These are phyloP conservation scores for Aspergillus indologenus DNA, from an alignment of 495 filamentous ascomycete genomes.

Conservation along the genomic window DNA sequence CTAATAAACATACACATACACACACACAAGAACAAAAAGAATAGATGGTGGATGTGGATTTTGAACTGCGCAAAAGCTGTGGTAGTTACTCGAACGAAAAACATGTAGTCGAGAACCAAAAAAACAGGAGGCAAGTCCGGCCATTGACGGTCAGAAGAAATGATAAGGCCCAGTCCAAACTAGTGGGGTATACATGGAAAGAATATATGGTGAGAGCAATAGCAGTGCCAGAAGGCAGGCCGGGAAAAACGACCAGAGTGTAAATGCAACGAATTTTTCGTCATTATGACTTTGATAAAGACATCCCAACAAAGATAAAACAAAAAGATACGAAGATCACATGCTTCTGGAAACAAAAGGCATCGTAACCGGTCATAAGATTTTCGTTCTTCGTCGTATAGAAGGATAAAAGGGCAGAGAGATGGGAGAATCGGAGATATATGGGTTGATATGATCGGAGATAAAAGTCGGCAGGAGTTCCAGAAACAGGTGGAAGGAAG, in stretches of 20 bases:
- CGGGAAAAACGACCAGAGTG: background rate
- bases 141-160: background rate
- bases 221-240: background rate
- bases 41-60: too few relatives aligned
- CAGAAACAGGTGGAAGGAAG: background rate
- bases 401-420: too few relatives aligned
- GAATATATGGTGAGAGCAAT: slow-evolving; percentile 4
- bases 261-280: background rate
- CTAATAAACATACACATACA: too few relatives aligned
- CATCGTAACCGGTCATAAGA: too few relatives aligned
- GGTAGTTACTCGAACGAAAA: too few relatives aligned
- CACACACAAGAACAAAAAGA: too few relatives aligned
- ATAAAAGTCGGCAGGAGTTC: too few relatives aligned
- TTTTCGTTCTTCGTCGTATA: too few relatives aligned
- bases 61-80: too few relatives aligned
- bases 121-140: background rate
- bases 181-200: background rate
- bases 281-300: background rate
- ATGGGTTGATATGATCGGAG: too few relatives aligned
- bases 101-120: too few relatives aligned
- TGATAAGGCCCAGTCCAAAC: background rate
- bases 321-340: background rate
- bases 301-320: background rate
- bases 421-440: too few relatives aligned
- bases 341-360: background rate